Base-by-base conservation (phyloP, 2,329 filamentous ascomycete genomes). In the Colletotrichum sp. region DNA sequence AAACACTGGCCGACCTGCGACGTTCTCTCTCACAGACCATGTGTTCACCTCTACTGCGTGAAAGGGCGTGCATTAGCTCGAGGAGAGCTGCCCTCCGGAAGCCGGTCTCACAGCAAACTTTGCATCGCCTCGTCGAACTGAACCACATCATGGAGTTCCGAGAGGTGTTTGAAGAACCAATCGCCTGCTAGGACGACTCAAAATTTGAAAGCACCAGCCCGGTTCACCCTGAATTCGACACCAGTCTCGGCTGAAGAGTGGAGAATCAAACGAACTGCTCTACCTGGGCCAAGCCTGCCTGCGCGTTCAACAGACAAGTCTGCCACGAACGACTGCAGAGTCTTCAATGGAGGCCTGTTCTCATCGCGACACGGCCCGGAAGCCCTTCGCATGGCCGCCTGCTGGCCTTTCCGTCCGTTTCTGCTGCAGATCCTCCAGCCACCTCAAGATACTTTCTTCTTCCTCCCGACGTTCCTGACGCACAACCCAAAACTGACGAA, bases 71-170 rank as follows among this genome's bases (percentile, higher is more conserved):
- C 74, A 74, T 67, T 48, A 68, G 64, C 52, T 67, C 34, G n/a
- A 72, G 21, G 38, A 43, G 63, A 57, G 36, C 28, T 32, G 16
- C 13, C 66, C 43, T 69, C 74, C 74, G 74, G 58, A 58, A 69
- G 64, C 74, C 74, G 71, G 74, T 76, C 71, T 76, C 65, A 74
- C 10, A 65, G 65, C 58, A 66, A 65, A 76, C 71, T 74, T 48
- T 74, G 58, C 30, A 63, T 32, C 30, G 43, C 48, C 43, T 8
- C 34, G 32, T 69, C 48, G 26, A 69, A 9, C 16, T 43, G 48
- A 66, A 69, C 58, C 58, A 34, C 36, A 18, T 2, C 57, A 61
- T 8, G 36, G 38, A 67, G 63, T 48, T 32, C n/a, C 36, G 21
- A 21, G 13, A 67, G 32, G 30, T 28, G 16, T 30, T 21, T 58